These are phyloP conservation scores for Cardiosporidium cionae DNA, from an alignment of 169 alveolate genomes.

Conservation along the genomic window DNA sequence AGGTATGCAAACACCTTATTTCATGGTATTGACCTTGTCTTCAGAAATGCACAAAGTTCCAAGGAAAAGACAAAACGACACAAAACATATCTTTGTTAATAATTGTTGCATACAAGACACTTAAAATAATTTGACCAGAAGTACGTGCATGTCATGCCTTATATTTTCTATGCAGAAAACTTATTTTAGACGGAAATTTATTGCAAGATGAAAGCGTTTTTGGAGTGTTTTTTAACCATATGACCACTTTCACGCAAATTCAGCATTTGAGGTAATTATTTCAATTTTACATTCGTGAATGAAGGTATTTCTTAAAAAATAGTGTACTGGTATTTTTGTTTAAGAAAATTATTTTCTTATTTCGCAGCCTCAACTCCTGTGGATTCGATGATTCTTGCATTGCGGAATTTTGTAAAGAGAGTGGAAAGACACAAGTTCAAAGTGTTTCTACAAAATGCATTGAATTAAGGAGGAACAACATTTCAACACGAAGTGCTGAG, in stretches of 20 bases:
- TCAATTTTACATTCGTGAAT: no score
- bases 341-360: neutral
- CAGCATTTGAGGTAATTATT: neutral
- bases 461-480: neutral
- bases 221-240: neutral
- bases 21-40: neutral
- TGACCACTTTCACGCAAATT: neutral
- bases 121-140: no score
- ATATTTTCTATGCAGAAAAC: neutral
- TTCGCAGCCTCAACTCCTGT: neutral
- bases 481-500: neutral
- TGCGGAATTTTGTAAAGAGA: neutral
- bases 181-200: neutral
- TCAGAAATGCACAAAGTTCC: neutral
- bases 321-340: neutral
- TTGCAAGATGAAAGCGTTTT: neutral
- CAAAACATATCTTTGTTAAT: no score
- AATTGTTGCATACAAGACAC: no score
- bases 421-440: neutral
- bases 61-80: no score
- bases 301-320: no score
- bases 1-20: neutral
- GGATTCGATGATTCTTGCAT: neutral
- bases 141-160: no score
- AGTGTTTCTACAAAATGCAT: neutral